phyloP scores from a whole-genome alignment of 176 grass and related monocot genomes.

The Rhipidocladum racemiflorum region DNA sequence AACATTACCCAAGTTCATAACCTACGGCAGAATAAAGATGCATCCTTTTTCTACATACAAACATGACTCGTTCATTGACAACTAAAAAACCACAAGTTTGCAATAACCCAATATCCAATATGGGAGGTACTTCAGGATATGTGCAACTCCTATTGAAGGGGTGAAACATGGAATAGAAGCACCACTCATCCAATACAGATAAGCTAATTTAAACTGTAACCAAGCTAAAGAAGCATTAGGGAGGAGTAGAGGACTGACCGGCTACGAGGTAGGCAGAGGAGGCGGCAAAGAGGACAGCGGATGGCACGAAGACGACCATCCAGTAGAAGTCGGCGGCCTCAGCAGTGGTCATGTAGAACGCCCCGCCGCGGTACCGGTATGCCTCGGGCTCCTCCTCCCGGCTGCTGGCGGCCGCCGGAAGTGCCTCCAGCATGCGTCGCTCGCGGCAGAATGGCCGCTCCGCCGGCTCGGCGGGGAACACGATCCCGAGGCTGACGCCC shows the following conservation, averaged over 20 bases:
- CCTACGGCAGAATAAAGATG: not conserved
- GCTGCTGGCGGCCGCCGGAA: slow-evolving; percentile 57
- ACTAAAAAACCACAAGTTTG: not conserved
- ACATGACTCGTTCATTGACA: not conserved
- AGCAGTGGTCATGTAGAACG: slow-evolving; percentile 88
- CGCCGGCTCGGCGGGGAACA: slow-evolving; percentile 66
- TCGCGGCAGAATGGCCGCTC: slow-evolving; percentile 87
- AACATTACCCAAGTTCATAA: not conserved
- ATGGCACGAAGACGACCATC: slow-evolving; percentile 90
- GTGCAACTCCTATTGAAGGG: not conserved
- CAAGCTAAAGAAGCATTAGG: not conserved
- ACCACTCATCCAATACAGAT: not conserved
- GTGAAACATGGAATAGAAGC: not conserved
- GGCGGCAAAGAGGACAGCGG: slow-evolving; percentile 54
- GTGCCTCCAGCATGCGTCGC: slow-evolving; percentile 66
- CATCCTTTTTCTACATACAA: not conserved
- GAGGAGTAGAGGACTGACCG: slow-evolving; percentile 34
- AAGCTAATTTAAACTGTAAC: not conserved
- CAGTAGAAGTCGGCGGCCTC: slow-evolving; percentile 92
- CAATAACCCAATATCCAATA: not conserved
- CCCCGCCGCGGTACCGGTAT: slow-evolving; percentile 67
- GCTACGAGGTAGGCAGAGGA: slow-evolving; percentile 67
- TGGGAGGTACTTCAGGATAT: not conserved
- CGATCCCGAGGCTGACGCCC: slow-evolving; percentile 69
- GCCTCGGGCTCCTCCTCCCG: slow-evolving; percentile 75